Evolutionary conservation across 192 early-diverging fungal genomes (phyloP), one percentile per base, ranked within the genome.

Genomic region (Lunasporangiospora selenospora): DNA sequence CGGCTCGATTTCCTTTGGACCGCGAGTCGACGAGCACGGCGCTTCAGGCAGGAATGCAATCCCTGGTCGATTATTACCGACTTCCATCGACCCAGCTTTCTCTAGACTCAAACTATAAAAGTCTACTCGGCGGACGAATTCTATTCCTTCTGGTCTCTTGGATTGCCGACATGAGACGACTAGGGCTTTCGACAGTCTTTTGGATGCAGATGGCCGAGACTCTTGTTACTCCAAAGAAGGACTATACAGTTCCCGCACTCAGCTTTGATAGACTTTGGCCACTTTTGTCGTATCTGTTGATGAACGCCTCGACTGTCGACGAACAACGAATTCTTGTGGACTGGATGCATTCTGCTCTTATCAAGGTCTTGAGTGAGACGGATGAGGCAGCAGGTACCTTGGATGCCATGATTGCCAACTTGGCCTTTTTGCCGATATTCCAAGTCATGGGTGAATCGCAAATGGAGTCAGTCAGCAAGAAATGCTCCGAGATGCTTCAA

Each of bases 401-500:
- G 5, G 39, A 58, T 11, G 38, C 55, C 27, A 58, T 71, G 53
- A 71, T 71, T 15, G 51, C 73, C 24, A 58, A 67, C 39, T 11
- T 82, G 36, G 82, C 77, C 11, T 76, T 84, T 15, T 52, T 86
- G 9, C 81, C 84, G 6, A 60, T 84, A 12, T 81, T 84, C 36
- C 84, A 86, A 34, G 71, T 77, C 27, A 54, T 86, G 19, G 58
- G 80, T 3, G 84, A 86, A 38, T 48, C 59, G 8, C 57, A 48
- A 9, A 44, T 53, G 16, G 62, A 67, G 6, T 5, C 12, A 1
- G 41, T 55, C 21, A 70, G 48, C 47, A 76, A 71, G 44, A 60
- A 50, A 36, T 69, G 66, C 26, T 61, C 67, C 9, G 78, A 75
- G 30, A 57, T 79, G 1, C 11, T 76, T 36, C 60, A 49, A 27